Evolutionary conservation across 176 grass and related monocot genomes (phyloP).

Genomic region (Hordeum vulgare): MorexV3_pseudomolecules_assembly NC_058522.1:492343621-492344120

Average conservation of each 20-base stretch:
- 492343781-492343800: not conserved
- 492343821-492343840: not conserved
- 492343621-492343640: too few species aligned
- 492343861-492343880: not conserved
- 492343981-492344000: constrained; percentile 27
- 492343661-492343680: not conserved
- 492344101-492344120: not conserved
- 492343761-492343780: not conserved
- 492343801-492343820: not conserved
- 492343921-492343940: not conserved
- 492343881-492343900: not conserved
- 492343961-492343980: not conserved
- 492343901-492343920: not conserved
- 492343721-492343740: not conserved
- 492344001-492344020: constrained; percentile 51
- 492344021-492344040: constrained; percentile 28
- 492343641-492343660: too few species aligned
- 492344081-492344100: not conserved
- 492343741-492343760: not conserved
- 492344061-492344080: not conserved
- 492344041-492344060: not conserved
- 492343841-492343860: not conserved
- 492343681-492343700: not conserved
- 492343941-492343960: not conserved
- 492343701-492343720: not conserved